These are phyloP conservation scores for Scenedesmus sp. DNA, from an alignment of 163 green algal species.

Conservation along the genomic window DNA sequence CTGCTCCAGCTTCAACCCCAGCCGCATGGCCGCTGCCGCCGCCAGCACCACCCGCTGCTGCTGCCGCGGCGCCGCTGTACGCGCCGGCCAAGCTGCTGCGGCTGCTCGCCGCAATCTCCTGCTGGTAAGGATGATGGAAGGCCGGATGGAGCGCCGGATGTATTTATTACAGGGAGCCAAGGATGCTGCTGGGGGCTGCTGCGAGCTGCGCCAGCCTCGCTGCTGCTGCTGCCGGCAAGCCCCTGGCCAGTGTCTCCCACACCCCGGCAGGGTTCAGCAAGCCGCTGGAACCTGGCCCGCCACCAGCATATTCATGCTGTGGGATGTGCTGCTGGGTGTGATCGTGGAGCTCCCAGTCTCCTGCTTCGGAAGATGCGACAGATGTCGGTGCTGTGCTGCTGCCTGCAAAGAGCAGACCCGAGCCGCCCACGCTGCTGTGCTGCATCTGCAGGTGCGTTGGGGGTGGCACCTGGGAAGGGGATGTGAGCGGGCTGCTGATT, in stretches of 20 bases:
- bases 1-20: conserved; percentile 63
- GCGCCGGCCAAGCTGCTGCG: neutral
- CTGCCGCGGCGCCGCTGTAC: neutral
- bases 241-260: neutral
- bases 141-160: neutral
- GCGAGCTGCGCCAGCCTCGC: neutral
- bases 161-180: neutral
- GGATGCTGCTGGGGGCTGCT: neutral
- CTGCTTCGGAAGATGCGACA: conserved; percentile 21
- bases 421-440: conserved; percentile 6
- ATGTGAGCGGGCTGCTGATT: conserved; percentile 13
- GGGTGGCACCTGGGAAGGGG: conserved; percentile 6
- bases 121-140: neutral
- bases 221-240: neutral
- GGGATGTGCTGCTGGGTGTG: neutral
- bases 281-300: neutral
- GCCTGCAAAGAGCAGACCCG: neutral
- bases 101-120: neutral
- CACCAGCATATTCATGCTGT: neutral
- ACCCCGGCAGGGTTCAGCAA: neutral
- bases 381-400: conserved; percentile 37
- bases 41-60: no score
- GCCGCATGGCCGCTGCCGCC: conserved; percentile 42
- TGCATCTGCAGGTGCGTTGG: conserved; percentile 6
- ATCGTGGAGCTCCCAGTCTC: conserved; percentile 39